Conservation (phyloP, 78 protist species). For the Parvularia atlantis region DNA sequence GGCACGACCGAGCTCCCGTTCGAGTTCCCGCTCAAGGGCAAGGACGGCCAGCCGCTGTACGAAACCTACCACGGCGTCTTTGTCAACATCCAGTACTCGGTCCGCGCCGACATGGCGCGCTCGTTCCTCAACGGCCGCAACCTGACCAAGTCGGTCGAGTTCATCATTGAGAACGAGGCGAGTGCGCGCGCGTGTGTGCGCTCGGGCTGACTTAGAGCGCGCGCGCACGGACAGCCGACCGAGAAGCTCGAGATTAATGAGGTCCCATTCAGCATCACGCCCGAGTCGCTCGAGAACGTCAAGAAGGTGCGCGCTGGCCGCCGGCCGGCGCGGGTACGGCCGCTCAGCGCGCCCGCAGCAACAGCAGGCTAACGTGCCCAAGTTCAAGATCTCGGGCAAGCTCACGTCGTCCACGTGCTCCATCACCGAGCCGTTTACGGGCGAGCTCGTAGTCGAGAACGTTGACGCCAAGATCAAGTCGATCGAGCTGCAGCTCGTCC, state of each 20-base stretch:
- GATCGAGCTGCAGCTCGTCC: constrained; percentile 80
- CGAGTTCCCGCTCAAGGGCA: constrained; percentile 57
- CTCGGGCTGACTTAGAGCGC: no score
- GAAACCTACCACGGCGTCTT: constrained; percentile 90
- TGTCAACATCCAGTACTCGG: constrained; percentile 34
- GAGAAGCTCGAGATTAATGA: no score
- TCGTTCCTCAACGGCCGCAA: background rate
- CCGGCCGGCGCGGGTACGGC: no score
- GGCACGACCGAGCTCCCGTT: constrained; percentile 79
- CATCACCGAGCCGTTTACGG: constrained; percentile 60
- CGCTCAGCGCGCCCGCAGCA: background rate
- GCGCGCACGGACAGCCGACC: no score
- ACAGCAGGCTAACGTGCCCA: constrained; percentile 28
- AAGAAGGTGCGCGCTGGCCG: no score
- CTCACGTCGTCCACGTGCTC: constrained; percentile 37
- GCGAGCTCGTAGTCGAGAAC: constrained; percentile 46
- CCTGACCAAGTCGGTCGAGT: background rate
- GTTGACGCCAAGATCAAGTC: constrained; percentile 47
- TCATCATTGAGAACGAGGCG: background rate
- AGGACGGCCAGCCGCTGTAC: constrained; percentile 33
- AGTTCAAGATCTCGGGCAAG: constrained; percentile 59
- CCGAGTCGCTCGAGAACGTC: constrained; percentile 40
- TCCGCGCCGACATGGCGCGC: no score
- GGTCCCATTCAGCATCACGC: constrained; percentile 52
- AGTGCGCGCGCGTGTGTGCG: no score